Percentiles rank a stretch among this genome's conserved stretches.
phyloP scores from a whole-genome alignment of 2,329 filamentous ascomycete species.

The Alternaria consortialis region DNA sequence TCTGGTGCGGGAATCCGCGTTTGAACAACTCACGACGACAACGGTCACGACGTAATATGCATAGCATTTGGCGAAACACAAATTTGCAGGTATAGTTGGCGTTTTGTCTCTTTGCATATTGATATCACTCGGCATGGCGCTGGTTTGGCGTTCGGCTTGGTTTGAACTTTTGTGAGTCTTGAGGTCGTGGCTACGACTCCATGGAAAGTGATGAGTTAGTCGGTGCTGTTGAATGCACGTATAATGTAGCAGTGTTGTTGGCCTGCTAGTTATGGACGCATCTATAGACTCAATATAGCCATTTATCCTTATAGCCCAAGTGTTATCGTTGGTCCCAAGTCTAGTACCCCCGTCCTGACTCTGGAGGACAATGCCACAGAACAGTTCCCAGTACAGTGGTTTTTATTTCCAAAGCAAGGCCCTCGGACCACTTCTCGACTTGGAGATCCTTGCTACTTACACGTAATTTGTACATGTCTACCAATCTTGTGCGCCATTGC shows the following conservation, averaged over 20 bases:
- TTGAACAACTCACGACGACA: conserved; percentile 4
- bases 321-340: background rate
- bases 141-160: conserved; percentile 5
- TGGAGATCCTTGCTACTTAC: too few species aligned
- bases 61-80: conserved; percentile 2
- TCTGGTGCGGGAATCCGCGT: conserved; percentile 37
- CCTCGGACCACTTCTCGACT: too few species aligned
- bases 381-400: background rate
- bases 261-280: background rate
- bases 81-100: conserved; percentile 1
- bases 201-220: background rate
- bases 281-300: background rate
- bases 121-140: conserved; percentile 6
- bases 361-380: background rate
- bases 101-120: background rate
- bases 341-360: background rate
- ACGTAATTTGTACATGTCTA: too few species aligned
- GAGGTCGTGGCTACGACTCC: conserved; percentile 1
- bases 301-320: background rate
- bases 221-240: background rate
- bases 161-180: background rate
- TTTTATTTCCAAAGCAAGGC: too few species aligned
- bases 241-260: background rate
- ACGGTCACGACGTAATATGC: background rate
- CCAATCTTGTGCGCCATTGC: too few species aligned